phyloP scores from a whole-genome alignment of 1,139 yeast species.

The Citeromyces hawaiiensis region DNA sequence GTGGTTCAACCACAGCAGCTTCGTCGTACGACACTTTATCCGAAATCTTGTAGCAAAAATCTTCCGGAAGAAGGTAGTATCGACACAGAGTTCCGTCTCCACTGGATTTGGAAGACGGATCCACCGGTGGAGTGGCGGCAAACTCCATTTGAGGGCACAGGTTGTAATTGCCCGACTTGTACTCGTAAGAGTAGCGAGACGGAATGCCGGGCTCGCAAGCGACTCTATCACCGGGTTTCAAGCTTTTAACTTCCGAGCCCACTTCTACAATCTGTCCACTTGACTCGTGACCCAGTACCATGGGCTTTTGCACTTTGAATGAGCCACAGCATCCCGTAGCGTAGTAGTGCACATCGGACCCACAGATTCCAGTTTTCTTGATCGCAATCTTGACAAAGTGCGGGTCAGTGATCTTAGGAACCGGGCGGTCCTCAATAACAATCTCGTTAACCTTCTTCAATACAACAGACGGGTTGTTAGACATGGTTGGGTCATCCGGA shows the following conservation, averaged over 20 bases:
- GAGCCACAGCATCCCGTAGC: conserved; percentile 71
- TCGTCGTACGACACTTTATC: conserved; percentile 66
- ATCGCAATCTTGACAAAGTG: conserved; percentile 66
- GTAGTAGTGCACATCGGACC: conserved; percentile 78
- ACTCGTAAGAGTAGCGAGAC: conserved; percentile 59
- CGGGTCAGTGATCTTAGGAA: conserved; percentile 48
- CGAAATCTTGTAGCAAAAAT: conserved; percentile 70
- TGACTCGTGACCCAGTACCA: conserved; percentile 71
- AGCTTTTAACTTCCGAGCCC: conserved; percentile 43
- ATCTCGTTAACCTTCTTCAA: conserved; percentile 53
- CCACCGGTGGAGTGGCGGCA: conserved; percentile 74
- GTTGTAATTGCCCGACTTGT: conserved; percentile 67
- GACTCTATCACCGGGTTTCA: conserved; percentile 67
- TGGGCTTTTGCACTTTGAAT: conserved; percentile 46
- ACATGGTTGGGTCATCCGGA: background rate
- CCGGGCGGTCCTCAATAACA: conserved; percentile 47
- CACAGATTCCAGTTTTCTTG: conserved; percentile 77
- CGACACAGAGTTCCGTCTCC: conserved; percentile 64
- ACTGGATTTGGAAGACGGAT: background rate
- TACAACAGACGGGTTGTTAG: conserved; percentile 53
- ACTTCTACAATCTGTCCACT: conserved; percentile 59
- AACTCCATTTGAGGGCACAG: conserved; percentile 74
- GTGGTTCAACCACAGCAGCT: conserved; percentile 85
- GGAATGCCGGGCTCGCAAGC: conserved; percentile 81
- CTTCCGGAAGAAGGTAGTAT: conserved; percentile 70